A percentile compares a stretch with the other conserved stretches of the same genome.
These are phyloP conservation scores for Xylaria cubensis DNA, from an alignment of 495 filamentous ascomycete species.

Conservation along the genomic window DNA sequence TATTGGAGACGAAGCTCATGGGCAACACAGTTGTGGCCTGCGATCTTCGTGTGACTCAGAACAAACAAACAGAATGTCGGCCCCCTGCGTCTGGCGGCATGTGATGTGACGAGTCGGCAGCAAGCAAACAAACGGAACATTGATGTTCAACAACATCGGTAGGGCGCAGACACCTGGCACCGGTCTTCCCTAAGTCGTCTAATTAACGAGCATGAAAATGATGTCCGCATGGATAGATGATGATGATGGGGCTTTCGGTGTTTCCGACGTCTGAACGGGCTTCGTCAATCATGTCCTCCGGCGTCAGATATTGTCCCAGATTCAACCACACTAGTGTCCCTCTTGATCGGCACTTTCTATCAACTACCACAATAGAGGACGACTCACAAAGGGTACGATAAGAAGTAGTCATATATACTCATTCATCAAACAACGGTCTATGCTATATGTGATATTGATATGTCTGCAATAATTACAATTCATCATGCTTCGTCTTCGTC, in stretches of 20 bases:
- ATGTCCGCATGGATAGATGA: too few species aligned
- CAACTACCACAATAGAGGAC: background rate
- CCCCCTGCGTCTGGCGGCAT: background rate
- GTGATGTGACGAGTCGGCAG: background rate
- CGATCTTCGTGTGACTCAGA: conserved; percentile 15
- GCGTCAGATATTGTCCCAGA: too few species aligned
- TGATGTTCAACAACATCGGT: too few species aligned
- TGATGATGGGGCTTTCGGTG: too few species aligned
- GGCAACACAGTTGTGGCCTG: background rate
- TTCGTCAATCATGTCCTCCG: too few species aligned
- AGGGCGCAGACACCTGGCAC: too few species aligned
- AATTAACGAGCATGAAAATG: background rate
- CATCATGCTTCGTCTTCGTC: conserved; percentile 52
- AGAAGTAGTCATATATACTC: conserved; percentile 27
- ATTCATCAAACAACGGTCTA: conserved; percentile 34
- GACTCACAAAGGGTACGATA: background rate
- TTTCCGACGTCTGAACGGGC: too few species aligned
- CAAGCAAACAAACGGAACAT: background rate
- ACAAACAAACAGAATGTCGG: background rate
- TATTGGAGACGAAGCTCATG: too few species aligned
- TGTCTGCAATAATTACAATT: conserved; percentile 49
- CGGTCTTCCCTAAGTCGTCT: background rate
- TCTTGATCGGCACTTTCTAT: background rate
- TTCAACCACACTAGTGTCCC: background rate
- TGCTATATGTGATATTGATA: conserved; percentile 13